Base-by-base conservation (phyloP, 2,329 filamentous ascomycete genomes). In the Ustulina deusta region DNA sequence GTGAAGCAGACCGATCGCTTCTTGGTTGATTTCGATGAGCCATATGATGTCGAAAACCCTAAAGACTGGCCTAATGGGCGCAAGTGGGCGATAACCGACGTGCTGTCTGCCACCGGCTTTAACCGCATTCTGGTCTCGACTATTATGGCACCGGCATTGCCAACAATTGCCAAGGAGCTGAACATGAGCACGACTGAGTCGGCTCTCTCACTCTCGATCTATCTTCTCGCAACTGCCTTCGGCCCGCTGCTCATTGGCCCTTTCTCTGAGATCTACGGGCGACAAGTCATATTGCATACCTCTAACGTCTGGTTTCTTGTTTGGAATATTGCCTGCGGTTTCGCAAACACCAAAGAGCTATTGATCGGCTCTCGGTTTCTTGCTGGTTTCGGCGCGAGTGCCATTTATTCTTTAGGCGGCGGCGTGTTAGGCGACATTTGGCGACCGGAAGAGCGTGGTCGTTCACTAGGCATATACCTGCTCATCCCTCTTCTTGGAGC, bases 51-150 rank as follows among this genome's bases (percentile, higher is more conserved):
- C 0, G 78, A 79, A 0, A 81, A 83, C 32, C 82, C 81, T 1
- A 74, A 77, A 32, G 73, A 82, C 61, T 84, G 81, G 82, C 74
- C 79, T 0, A 73, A 63, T 0, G 66, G 76, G 1, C 77, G 75
- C 1, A 86, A 86, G 74, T 86, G 84, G 85, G 78, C 79, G 0
- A 82, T 83, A 1, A 86, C 84, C 2, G 74, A 83, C 55, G 80
- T 85, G 3, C 78, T 86, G 0, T 85, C 84, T 0, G 81, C 81
- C 2, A 83, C 82, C 0, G 84, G 83, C 7, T 85, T 87, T 70
- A 84, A 84, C 51, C 82, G 82, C 10, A 85, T 86, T 65, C 80
- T 86, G 69, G 82, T 85, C 0, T 84, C 83, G 3, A 84, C 84
- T 0, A 85, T 87, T 73, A 83, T 86, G 77, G 84, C 85, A 0